phyloP scores from a whole-genome alignment of 129 eudicot species.

The Chrysanthemum lavandulifolium region DNA sequence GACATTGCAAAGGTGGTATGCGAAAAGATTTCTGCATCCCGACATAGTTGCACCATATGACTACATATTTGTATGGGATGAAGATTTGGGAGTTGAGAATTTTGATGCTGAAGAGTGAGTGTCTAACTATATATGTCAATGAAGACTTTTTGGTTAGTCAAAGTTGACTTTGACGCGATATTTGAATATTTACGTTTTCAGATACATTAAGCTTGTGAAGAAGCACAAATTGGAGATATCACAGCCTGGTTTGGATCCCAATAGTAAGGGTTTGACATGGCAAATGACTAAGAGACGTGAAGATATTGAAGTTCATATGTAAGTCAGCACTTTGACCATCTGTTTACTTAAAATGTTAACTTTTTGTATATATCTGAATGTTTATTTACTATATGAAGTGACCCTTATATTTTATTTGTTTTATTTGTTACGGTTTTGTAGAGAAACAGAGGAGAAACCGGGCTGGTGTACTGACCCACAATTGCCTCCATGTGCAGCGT shows the following conservation, averaged over 20 bases:
- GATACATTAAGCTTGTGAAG: conserved; percentile 77
- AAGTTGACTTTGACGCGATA: conserved; percentile 1
- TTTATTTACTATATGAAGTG: conserved; percentile 8
- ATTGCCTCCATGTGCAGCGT: conserved; percentile 99
- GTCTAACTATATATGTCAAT: background rate
- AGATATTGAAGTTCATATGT: conserved; percentile 85
- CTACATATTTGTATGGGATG: conserved; percentile 92
- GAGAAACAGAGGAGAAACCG: conserved; percentile 67
- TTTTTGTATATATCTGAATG: conserved; percentile 10
- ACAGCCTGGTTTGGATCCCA: conserved; percentile 78
- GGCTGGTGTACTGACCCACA: conserved; percentile 88
- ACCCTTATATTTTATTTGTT: background rate
- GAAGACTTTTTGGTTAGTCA: conserved; percentile 15
- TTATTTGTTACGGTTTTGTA: conserved; percentile 27
- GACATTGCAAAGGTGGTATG: conserved; percentile 74
- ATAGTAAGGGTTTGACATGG: conserved; percentile 53
- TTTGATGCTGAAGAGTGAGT: conserved; percentile 90
- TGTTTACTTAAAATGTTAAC: background rate
- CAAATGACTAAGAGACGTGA: conserved; percentile 76
- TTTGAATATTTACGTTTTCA: conserved; percentile 27
- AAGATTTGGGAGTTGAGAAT: conserved; percentile 94
- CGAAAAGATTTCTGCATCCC: conserved; percentile 93
- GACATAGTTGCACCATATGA: conserved; percentile 91
- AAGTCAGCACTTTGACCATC: conserved; percentile 33
- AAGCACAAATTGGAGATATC: conserved; percentile 98